A percentile compares a stretch with the other conserved stretches of the same genome.
These are phyloP conservation scores for Papiliotrema laurentii DNA, from an alignment of 1,284 basidiomycete genomes.

Conservation along the genomic window DNA sequence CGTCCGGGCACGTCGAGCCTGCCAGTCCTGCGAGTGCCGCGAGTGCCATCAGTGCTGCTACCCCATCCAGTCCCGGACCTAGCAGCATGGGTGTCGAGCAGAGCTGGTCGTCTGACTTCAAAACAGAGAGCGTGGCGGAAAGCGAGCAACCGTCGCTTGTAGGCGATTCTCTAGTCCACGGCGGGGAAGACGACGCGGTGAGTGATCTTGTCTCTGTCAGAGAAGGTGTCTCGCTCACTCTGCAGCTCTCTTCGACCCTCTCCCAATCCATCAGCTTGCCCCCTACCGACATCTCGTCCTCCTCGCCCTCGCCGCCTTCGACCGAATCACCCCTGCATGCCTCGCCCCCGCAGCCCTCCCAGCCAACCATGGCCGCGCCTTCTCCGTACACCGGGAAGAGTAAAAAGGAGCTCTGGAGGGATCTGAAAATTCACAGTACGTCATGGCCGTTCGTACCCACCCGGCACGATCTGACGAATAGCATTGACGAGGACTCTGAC, in stretches of 20 bases:
- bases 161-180: conserved; percentile 10
- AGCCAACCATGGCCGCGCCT: neutral
- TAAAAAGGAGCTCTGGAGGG: conserved; percentile 47
- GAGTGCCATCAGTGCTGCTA: conserved; percentile 1
- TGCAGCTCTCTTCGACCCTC: conserved; percentile 31
- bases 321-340: conserved; percentile 19
- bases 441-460: neutral
- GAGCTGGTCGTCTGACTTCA: conserved; percentile 36
- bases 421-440: conserved; percentile 46
- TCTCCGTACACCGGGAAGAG: conserved; percentile 16
- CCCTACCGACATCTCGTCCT: conserved; percentile 36
- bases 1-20: too few relatives aligned
- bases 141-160: conserved; percentile 7
- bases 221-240: too few relatives aligned
- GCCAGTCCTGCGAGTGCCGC: too few relatives aligned
- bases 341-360: conserved; percentile 19
- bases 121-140: conserved; percentile 8
- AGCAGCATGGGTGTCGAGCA: conserved; percentile 13
- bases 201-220: conserved; percentile 5
- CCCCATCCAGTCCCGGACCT: neutral
- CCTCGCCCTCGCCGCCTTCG: conserved; percentile 31
- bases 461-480: conserved; percentile 9
- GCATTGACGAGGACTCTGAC: conserved; percentile 43
- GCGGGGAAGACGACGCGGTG: conserved; percentile 31
- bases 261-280: conserved; percentile 45